These are phyloP conservation scores for Vickermania ingenoplastis DNA, from an alignment of 208 protist genomes.

Conservation along the genomic window DNA sequence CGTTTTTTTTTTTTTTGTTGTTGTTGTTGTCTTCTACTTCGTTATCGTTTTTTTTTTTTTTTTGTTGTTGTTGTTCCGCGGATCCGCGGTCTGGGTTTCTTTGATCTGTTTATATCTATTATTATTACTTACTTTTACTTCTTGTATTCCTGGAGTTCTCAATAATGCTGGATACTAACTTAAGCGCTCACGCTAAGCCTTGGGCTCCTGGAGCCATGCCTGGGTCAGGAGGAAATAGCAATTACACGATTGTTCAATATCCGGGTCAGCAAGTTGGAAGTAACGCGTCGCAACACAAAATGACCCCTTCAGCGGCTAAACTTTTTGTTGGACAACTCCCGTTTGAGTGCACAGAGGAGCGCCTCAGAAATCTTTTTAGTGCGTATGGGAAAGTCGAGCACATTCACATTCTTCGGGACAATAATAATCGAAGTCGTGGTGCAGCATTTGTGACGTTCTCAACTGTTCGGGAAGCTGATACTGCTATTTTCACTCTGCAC, in stretches of 20 bases:
- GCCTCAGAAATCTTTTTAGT: slow-evolving; percentile 70
- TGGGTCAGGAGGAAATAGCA: slow-evolving; percentile 8
- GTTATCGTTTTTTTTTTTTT: too few species aligned
- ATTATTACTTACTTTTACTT: slow-evolving; percentile 2
- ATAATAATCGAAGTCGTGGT: slow-evolving; percentile 62
- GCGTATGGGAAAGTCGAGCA: slow-evolving; percentile 79
- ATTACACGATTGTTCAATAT: slow-evolving; percentile 4
- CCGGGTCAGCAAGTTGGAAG: background rate
- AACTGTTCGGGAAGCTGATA: slow-evolving; percentile 75
- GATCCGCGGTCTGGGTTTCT: too few species aligned
- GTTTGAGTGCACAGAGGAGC: slow-evolving; percentile 79
- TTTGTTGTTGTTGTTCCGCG: too few species aligned
- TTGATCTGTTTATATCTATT: too few species aligned
- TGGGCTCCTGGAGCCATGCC: slow-evolving; percentile 30
- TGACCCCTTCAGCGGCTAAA: slow-evolving; percentile 45
- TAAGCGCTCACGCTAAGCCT: slow-evolving; percentile 44
- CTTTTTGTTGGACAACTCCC: slow-evolving; percentile 83
- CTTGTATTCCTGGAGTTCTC: slow-evolving; percentile 6
- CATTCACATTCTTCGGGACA: slow-evolving; percentile 79
- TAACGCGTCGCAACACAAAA: slow-evolving; percentile 2
- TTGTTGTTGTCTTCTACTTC: too few species aligned
- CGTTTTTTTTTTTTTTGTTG: too few species aligned
- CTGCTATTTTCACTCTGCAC: slow-evolving; percentile 82
- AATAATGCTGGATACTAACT: slow-evolving; percentile 27
- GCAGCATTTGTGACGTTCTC: slow-evolving; percentile 80